Percentiles rank a stretch among this genome's conserved stretches.
Conservation (phyloP, 176 grass and related monocot species). For the Carex kokanica region DNA sequence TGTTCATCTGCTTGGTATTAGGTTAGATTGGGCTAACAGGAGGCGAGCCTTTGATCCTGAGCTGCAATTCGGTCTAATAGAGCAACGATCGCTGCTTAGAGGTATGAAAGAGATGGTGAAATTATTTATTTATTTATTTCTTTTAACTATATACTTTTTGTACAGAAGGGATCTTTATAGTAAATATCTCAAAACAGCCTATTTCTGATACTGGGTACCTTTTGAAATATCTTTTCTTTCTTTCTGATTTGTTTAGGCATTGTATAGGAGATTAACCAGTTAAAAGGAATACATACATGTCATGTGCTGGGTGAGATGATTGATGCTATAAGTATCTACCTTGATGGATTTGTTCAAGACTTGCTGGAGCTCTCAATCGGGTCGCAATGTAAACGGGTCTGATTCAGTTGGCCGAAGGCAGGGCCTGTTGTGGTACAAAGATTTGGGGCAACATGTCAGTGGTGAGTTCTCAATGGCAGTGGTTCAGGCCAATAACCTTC, state of each 20-base stretch:
- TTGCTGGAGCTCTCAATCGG: constrained; percentile 59
- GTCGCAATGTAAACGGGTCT: constrained; percentile 32
- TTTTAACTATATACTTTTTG: background rate
- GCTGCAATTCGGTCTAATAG: background rate
- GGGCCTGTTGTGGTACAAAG: constrained; percentile 87
- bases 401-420: constrained; percentile 56
- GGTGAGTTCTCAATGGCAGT: constrained; percentile 92
- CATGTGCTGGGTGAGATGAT: constrained; percentile 47
- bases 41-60: constrained; percentile 18
- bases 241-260: constrained; percentile 9
- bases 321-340: constrained; percentile 36
- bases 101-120: background rate
- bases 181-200: background rate
- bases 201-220: background rate
- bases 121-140: background rate
- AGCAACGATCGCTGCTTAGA: background rate
- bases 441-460: constrained; percentile 48
- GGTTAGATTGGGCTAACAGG: constrained; percentile 33
- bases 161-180: constrained; percentile 3
- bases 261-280: constrained; percentile 16
- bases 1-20: constrained; percentile 6
- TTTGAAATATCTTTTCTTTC: constrained; percentile 16
- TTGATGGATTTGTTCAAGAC: constrained; percentile 66
- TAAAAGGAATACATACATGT: background rate
- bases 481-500: constrained; percentile 80